A percentile compares a stretch with the other conserved stretches of the same genome.
These are phyloP conservation scores for Penicillium longicatenatum DNA, from an alignment of 495 filamentous ascomycete genomes.

Conservation along the genomic window DNA sequence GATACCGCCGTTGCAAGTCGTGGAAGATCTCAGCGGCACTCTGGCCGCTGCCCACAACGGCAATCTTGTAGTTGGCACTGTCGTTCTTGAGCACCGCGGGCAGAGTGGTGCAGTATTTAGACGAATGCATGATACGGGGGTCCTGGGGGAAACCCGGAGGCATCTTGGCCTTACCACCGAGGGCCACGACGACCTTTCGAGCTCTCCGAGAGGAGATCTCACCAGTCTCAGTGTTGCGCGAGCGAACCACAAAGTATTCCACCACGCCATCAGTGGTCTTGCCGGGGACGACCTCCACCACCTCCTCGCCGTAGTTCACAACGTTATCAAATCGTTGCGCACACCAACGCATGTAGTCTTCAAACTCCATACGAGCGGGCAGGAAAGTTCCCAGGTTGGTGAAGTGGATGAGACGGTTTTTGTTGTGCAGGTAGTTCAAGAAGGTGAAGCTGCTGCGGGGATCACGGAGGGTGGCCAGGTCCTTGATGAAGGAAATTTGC, in stretches of 20 bases:
- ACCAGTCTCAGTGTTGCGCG: slow-evolving; percentile 53
- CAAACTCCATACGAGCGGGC: slow-evolving; percentile 84
- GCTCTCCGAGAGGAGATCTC: slow-evolving; percentile 57
- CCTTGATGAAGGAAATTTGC: slow-evolving; percentile 98
- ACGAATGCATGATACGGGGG: slow-evolving; percentile 79
- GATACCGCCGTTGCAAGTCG: slow-evolving; percentile 80
- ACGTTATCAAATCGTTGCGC: slow-evolving; percentile 76
- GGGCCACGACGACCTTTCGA: slow-evolving; percentile 82
- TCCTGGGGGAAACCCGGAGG: slow-evolving; percentile 68
- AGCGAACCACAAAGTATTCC: slow-evolving; percentile 57
- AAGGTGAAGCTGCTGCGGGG: slow-evolving; percentile 93
- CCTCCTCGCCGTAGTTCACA: slow-evolving; percentile 78
- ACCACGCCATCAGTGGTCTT: slow-evolving; percentile 41
- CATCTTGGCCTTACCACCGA: slow-evolving; percentile 79
- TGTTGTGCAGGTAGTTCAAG: slow-evolving; percentile 84
- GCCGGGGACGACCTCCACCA: slow-evolving; percentile 54
- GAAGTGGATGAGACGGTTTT: slow-evolving; percentile 80
- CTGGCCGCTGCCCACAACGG: slow-evolving; percentile 86
- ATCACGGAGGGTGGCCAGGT: slow-evolving; percentile 84
- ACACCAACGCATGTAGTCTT: slow-evolving; percentile 95
- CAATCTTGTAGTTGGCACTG: slow-evolving; percentile 64
- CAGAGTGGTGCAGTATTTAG: slow-evolving; percentile 72
- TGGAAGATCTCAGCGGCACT: slow-evolving; percentile 95
- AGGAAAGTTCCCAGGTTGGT: slow-evolving; percentile 88
- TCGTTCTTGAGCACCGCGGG: slow-evolving; percentile 61